Conservation (phyloP, 192 early-diverging fungal genomes). For the Coemansia sp. region DNA sequence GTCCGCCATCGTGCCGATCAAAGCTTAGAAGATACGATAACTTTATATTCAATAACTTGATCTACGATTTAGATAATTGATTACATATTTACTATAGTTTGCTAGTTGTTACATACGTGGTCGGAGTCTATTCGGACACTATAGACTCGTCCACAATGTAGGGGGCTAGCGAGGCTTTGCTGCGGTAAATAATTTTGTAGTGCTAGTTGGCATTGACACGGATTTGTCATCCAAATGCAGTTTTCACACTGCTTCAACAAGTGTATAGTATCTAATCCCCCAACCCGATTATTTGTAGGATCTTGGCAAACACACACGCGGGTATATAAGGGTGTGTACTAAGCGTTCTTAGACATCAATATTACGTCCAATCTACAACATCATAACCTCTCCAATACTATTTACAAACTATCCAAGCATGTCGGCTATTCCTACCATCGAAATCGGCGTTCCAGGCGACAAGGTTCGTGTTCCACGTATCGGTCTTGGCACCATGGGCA, state of each 20-base stretch:
- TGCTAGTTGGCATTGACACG: no score
- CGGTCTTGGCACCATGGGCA: constrained; percentile 32
- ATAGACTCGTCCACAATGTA: no score
- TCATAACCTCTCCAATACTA: neutral
- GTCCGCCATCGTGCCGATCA: constrained; percentile 21
- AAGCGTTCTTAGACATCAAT: neutral
- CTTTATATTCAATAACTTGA: neutral
- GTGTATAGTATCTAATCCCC: no score
- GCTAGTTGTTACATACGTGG: no score
- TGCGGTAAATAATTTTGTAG: no score
- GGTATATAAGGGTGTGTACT: no score
- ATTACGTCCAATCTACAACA: neutral
- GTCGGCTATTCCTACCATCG: constrained; percentile 13
- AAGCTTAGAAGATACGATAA: neutral
- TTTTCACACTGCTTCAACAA: no score
- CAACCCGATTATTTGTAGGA: no score
- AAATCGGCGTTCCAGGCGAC: constrained; percentile 33
- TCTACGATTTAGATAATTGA: neutral
- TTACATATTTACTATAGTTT: neutral
- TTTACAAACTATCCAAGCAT: neutral
- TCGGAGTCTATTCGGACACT: no score
- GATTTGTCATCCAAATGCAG: no score
- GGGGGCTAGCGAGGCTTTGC: no score
- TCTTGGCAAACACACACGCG: no score
- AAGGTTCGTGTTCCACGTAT: constrained; percentile 31